Conservation (phyloP, 73 alveolate genomes). For the Paramecium tetraurelia region DNA sequence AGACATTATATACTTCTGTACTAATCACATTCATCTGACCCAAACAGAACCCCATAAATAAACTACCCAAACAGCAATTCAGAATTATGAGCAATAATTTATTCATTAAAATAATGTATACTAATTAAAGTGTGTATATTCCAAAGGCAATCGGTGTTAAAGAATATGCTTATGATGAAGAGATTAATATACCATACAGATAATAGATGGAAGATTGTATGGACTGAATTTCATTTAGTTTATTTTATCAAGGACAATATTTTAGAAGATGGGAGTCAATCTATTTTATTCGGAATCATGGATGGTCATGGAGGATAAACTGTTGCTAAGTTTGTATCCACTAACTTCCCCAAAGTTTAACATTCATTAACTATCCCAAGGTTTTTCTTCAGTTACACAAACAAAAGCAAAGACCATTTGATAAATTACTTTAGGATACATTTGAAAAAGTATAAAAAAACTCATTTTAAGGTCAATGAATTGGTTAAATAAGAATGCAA, state of each 20-base stretch:
- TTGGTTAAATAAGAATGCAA: slow-evolving; percentile 12
- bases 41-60: neutral
- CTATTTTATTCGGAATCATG: slow-evolving; percentile 56
- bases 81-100: neutral
- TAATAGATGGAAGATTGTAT: slow-evolving; percentile 61
- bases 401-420: neutral
- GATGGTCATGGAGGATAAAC: slow-evolving; percentile 64
- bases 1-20: neutral
- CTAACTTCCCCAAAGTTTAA: slow-evolving; percentile 56
- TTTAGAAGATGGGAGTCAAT: slow-evolving; percentile 59
- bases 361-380: neutral
- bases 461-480: neutral
- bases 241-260: slow-evolving; percentile 54
- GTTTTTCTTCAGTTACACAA: slow-evolving; percentile 21
- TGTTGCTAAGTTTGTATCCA: slow-evolving; percentile 49
- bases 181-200: slow-evolving; percentile 40
- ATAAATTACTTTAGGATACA: neutral
- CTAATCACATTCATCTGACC: neutral
- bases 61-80: slow-evolving; percentile 2
- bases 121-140: slow-evolving; percentile 8
- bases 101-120: slow-evolving; percentile 20
- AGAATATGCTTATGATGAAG: slow-evolving; percentile 66
- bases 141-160: slow-evolving; percentile 63
- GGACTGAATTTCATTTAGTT: neutral
- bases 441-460: neutral